Conservation (phyloP, 2,329 filamentous ascomycete species). For the Penicillium digitatum region DNA sequence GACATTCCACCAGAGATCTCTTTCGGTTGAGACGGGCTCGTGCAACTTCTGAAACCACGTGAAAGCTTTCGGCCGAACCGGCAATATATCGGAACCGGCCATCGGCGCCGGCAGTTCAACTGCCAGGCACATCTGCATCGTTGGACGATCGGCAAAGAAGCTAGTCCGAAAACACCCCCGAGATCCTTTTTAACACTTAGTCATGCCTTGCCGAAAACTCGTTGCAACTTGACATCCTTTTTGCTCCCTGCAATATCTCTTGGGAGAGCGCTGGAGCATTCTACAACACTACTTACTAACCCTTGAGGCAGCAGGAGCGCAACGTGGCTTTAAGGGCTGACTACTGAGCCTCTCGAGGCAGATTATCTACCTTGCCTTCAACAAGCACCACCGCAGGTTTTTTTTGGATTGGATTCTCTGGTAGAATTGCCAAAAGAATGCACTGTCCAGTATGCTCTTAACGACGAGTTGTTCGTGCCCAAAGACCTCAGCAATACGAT, state of each 20-base stretch:
- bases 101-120: background rate
- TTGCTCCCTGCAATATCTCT: background rate
- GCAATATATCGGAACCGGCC: background rate
- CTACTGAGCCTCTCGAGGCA: background rate
- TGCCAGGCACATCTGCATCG: background rate
- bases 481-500: constrained; percentile 22
- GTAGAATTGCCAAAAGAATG: constrained; percentile 19
- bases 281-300: background rate
- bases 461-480: constrained; percentile 18
- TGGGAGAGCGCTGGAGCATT: background rate
- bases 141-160: background rate
- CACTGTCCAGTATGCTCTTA: constrained; percentile 8
- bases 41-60: background rate
- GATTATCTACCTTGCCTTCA: constrained; percentile 14
- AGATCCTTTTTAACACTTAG: background rate
- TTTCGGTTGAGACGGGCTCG: too few relatives aligned
- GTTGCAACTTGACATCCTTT: background rate
- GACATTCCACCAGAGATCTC: too few relatives aligned
- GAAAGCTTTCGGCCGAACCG: background rate
- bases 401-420: constrained; percentile 23
- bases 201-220: background rate
- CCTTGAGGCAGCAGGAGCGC: background rate
- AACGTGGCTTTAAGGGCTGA: too few relatives aligned
- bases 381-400: constrained; percentile 10
- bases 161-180: too few relatives aligned